Evolutionary conservation across 257 asterid genomes (phyloP).

Genomic region (Anisodus acutangulus): DNA sequence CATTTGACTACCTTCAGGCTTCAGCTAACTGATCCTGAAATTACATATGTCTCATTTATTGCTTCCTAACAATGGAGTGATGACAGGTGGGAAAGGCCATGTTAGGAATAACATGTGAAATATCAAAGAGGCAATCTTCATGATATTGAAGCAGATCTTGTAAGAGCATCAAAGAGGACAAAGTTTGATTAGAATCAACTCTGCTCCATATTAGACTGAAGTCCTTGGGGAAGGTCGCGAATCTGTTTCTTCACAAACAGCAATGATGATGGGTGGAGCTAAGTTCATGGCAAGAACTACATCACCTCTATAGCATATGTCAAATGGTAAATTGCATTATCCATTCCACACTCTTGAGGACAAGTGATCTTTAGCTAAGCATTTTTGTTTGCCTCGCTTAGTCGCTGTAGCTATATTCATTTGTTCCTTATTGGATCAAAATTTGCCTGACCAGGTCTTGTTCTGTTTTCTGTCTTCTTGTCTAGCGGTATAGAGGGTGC

Average conservation of each 20-base stretch:
- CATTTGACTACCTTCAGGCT: background rate
- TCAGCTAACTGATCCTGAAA: background rate
- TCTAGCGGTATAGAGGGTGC: background rate
- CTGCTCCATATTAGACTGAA: background rate
- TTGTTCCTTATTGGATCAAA: background rate
- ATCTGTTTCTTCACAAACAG: background rate
- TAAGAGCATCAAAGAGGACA: background rate
- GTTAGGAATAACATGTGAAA: constrained; percentile 10
- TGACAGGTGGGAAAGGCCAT: background rate
- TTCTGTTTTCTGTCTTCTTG: background rate
- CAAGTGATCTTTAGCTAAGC: background rate
- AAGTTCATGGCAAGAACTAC: background rate
- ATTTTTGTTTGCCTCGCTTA: background rate
- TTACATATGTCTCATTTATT: background rate
- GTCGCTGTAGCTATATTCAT: background rate
- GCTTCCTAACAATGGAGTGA: background rate
- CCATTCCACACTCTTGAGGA: background rate
- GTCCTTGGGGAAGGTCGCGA: background rate
- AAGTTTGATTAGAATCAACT: background rate
- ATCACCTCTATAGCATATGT: background rate
- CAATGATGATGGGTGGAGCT: background rate
- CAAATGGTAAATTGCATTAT: background rate
- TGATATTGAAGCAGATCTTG: constrained; percentile 4
- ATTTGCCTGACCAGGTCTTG: background rate
- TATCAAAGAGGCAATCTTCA: background rate